Evolutionary conservation across 305 asterid genomes (phyloP).

Genomic region (Fraxinus platypoda): DNA sequence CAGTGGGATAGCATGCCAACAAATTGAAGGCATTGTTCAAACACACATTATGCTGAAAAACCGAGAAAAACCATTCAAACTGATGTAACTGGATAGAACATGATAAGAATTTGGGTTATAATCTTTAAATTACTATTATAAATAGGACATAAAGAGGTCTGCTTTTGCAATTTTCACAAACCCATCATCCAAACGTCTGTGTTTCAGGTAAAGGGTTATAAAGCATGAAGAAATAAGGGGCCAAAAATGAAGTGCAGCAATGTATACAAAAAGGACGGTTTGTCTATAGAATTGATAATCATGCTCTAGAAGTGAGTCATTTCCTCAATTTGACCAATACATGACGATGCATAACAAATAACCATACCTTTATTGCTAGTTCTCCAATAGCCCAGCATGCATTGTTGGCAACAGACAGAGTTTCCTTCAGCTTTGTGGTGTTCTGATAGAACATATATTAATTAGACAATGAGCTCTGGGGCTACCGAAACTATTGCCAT

Average conservation of each 20-base stretch:
- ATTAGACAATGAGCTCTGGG: constrained; percentile 20
- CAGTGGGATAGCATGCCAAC: not conserved
- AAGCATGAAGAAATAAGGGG: constrained; percentile 12
- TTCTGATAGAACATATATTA: constrained; percentile 44
- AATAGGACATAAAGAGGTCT: not conserved
- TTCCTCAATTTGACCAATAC: not conserved
- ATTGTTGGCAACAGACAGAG: constrained; percentile 90
- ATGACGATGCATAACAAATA: constrained; percentile 5
- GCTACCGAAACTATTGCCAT: constrained; percentile 2
- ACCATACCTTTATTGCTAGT: constrained; percentile 83
- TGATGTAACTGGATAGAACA: not conserved
- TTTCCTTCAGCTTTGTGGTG: constrained; percentile 78
- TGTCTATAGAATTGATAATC: constrained; percentile 11
- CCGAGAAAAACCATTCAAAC: not conserved
- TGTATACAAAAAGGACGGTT: constrained; percentile 7
- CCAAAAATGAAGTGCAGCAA: not conserved
- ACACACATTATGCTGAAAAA: not conserved
- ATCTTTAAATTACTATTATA: constrained; percentile 2
- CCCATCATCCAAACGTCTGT: not conserved
- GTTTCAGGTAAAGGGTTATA: not conserved
- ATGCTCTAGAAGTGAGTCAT: not conserved
- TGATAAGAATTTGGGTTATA: not conserved
- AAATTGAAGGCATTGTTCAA: not conserved
- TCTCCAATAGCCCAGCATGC: constrained; percentile 99
- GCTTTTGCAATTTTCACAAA: not conserved